These are phyloP conservation scores for Macrophomina pseudophaseolina DNA, from an alignment of 2,329 filamentous ascomycete genomes.

Conservation along the genomic window DNA sequence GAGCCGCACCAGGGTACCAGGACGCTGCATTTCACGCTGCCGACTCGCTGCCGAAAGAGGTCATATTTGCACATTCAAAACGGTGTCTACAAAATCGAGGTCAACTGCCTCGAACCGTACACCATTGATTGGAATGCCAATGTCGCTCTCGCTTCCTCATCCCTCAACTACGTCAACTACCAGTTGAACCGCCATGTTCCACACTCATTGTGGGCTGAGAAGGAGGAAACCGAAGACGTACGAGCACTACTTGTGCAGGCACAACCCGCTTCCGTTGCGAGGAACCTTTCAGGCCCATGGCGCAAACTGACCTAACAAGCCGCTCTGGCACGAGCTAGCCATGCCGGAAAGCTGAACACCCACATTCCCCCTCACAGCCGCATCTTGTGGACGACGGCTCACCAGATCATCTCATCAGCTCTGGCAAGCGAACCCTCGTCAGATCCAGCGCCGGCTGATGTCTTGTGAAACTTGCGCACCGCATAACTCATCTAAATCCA, in stretches of 20 bases:
- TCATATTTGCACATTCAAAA: background rate
- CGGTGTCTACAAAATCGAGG: conserved; percentile 2
- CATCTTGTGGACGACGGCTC: background rate
- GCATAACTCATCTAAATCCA: background rate
- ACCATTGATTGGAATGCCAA: background rate
- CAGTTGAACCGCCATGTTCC: background rate
- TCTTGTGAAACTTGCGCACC: background rate
- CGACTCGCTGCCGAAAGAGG: background rate
- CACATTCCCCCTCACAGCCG: background rate
- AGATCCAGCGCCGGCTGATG: background rate
- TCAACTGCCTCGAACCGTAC: background rate
- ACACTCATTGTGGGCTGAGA: background rate
- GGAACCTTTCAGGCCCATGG: background rate
- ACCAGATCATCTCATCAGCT: background rate
- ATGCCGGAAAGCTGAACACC: background rate
- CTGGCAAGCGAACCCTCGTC: background rate
- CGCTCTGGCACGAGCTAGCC: background rate
- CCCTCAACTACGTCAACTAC: background rate
- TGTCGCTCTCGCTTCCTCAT: background rate
- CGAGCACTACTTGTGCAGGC: no score
- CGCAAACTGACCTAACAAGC: background rate
- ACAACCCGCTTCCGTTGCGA: background rate
- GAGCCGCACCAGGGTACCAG: background rate
- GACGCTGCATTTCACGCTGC: background rate
- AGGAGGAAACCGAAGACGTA: background rate